Evolutionary conservation across 1,284 basidiomycete genomes (phyloP).

Genomic region (Mycena citricolor): DNA sequence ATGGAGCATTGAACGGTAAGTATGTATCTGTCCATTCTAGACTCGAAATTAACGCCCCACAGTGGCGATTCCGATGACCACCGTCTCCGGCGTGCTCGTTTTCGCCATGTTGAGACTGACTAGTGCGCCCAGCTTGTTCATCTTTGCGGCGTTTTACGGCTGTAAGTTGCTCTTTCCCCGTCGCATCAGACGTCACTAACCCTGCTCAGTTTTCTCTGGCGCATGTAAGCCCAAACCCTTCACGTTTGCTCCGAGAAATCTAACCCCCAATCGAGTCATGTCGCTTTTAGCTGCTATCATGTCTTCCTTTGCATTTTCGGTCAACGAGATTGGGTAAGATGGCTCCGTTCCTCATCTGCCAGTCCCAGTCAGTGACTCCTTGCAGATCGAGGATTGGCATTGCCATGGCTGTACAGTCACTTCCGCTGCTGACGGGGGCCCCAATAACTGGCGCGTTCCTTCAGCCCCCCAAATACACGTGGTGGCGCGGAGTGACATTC

Average conservation of each 20-base stretch:
- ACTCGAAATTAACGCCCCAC: neutral
- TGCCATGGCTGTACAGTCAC: conserved; percentile 12
- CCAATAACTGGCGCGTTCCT: conserved; percentile 22
- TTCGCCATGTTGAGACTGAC: conserved; percentile 20
- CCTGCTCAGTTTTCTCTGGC: conserved; percentile 20
- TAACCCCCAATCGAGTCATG: conserved; percentile 11
- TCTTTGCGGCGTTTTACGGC: conserved; percentile 20
- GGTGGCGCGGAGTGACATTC: conserved; percentile 19
- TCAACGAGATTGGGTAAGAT: conserved; percentile 21
- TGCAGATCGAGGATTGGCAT: conserved; percentile 20
- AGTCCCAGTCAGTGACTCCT: neutral
- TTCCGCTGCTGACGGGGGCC: conserved; percentile 18
- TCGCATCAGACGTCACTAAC: neutral
- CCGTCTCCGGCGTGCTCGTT: conserved; percentile 19
- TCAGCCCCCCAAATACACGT: conserved; percentile 19
- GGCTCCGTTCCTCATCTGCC: neutral
- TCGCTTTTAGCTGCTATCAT: conserved; percentile 20
- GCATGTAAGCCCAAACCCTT: conserved; percentile 11
- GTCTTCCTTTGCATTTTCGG: conserved; percentile 19
- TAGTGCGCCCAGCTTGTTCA: conserved; percentile 11
- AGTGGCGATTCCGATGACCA: conserved; percentile 22
- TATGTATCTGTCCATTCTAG: neutral
- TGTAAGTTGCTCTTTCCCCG: conserved; percentile 5
- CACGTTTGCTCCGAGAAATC: neutral
- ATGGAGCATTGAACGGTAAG: conserved; percentile 19